Conservation (phyloP, 2,329 filamentous ascomycete genomes). For the Xylaria multiplex region DNA sequence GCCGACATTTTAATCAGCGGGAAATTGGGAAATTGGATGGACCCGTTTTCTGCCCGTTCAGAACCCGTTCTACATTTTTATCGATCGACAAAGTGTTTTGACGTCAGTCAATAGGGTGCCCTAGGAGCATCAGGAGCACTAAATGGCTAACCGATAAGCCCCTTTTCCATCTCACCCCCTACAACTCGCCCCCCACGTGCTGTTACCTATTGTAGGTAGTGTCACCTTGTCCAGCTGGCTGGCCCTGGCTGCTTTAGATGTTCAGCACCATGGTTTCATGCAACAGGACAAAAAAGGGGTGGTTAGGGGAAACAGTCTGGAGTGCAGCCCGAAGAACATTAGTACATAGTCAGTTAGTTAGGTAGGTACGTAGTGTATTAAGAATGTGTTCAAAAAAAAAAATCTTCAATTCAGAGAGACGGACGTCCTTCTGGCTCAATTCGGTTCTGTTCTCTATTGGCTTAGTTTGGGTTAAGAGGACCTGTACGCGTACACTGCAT, state of each 20-base stretch:
- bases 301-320: background rate
- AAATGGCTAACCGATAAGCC: constrained; percentile 33
- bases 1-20: constrained; percentile 37
- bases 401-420: too few relatives aligned
- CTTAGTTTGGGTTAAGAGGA: background rate
- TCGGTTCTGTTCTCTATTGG: background rate
- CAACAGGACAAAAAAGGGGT: constrained; percentile 15
- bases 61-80: constrained; percentile 11
- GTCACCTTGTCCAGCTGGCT: background rate
- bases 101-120: constrained; percentile 27
- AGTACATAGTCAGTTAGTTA: too few relatives aligned
- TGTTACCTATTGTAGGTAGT: background rate
- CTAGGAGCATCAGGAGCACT: background rate
- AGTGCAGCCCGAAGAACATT: background rate
- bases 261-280: constrained; percentile 21
- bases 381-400: too few relatives aligned
- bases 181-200: constrained; percentile 28
- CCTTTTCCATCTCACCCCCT: constrained; percentile 15
- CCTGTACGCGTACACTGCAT: constrained; percentile 11
- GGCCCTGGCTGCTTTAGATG: constrained; percentile 5
- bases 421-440: background rate
- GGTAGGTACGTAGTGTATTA: too few relatives aligned
- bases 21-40: constrained; percentile 37
- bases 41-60: constrained; percentile 1
- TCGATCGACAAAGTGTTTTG: constrained; percentile 22